Evolutionary conservation across 805 yeast species (phyloP), one percentile per base, ranked within the genome.

Genomic region (Lipomyces sp.): DNA sequence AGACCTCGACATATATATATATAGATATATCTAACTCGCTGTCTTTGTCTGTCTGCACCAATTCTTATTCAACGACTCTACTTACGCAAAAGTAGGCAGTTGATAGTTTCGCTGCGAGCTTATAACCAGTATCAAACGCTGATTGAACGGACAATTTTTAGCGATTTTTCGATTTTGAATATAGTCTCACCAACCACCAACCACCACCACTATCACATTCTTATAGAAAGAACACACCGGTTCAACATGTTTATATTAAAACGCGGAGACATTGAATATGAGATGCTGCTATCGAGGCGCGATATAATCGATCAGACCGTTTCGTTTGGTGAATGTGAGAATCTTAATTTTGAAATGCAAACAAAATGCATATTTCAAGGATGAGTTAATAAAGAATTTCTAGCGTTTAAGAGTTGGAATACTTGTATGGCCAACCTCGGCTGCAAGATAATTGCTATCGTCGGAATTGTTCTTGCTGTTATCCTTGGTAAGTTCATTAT

Each of bases 401-500:
- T 59, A 67, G 73, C 89, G 4, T 88, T 88, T 80, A 84, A 81
- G 73, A 71, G 76, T 62, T 90, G 96, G 95, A 86, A 87, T 74
- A 84, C 90, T 2, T 90, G 96, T 77, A 90, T 89, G 94, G 88
- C 83, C 73, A 88, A 89, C 76, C 86, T 79, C 56, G 81, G 87
- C 57, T 90, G 96, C 77, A 90, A 90, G 74, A 85, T 90, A 64
- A 84, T 88, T 29, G 93, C 90, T 3, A 90, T 90, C 55, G 90
- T 89, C 13, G 88, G 90, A 2, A 87, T 90, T 2, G 85, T 80
- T 0, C 73, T 90, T 11, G 94, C 87, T 0, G 80, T 75, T 0
- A 71, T 90, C 1, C 65, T 89, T 0, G 56, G 71, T 62, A 66
- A 34, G 72, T 66, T 34, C 57, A 29, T 34, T 8, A 24, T 24